Evolutionary conservation across 2,329 filamentous ascomycete genomes (phyloP), one percentile per base, ranked within the genome.

Genomic region (Fusarium sp.): DNA sequence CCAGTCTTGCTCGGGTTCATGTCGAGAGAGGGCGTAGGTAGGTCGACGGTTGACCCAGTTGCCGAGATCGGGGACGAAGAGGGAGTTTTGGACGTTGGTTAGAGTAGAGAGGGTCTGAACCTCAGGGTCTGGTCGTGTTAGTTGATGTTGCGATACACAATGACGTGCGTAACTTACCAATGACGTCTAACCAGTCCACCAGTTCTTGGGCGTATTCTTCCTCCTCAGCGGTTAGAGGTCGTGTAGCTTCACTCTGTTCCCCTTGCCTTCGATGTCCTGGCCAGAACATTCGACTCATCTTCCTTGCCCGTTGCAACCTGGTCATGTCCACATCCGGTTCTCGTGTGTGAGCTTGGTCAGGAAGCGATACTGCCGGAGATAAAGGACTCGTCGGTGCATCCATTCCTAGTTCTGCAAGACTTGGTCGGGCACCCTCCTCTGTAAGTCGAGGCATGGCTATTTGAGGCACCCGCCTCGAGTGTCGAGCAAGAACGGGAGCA

Each of bases 31-130:
- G 48, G 90, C 90, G 81, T 97, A 97, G 0, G 94, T 95, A 2
- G 94, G 94, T 70, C 92, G 88, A 58, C 95, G 89, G 78, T 97
- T 97, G 59, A 97, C 77, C 76, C 91, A 91, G 68, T 87, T 86
- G 45, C 94, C 94, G n/a, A 97, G 86, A 74, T 95, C 92, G 0
- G 95, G 95, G 2, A 97, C 86, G 82, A 97, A 97, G 11, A 97
- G 89, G 0, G 94, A 97, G 81, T 97, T 97, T 79, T 97, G 94
- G 23, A 97, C 92, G 78, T 97, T 97, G 50, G 94, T 97, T 11
- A 97, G 88, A 16, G 94, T 96, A 0, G 94, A 94, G 5, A 97
- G 85, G 0, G 94, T 94, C 39, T 94, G 91, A 5, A 97, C 92
- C 83, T 97, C 94, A 48, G 94, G 94, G 77, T 97, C 94, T 95